Evolutionary conservation across 1,284 basidiomycete species (phyloP), one percentile per base, ranked within the genome.

Genomic region (Volvariella volvacea): DNA sequence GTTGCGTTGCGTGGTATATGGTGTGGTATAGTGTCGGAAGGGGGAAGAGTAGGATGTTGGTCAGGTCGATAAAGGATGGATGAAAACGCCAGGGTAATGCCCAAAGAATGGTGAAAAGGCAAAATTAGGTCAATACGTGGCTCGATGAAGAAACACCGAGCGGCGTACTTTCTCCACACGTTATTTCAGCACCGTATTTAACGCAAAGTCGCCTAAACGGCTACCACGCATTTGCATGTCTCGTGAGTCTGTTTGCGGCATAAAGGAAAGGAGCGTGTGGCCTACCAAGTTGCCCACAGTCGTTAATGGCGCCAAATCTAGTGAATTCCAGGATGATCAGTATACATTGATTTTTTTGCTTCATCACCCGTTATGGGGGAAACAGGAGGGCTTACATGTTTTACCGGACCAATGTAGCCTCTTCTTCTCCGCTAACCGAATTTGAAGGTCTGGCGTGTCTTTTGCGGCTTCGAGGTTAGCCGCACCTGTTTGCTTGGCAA

Each of bases 201-300:
- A 88, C 80, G 53, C 92, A 97, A 15, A 99, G 65, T 17, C 93
- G 78, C 14, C 95, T 83, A 73, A 98, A 99, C 0, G 95, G 95
- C 89, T 92, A 41, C 4, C 8, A 45, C 21, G 20, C 41, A 19
- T 20, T 22, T 33, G 10, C 44, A 17, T n/a, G n/a, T n/a, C n/a
- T n/a, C n/a, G n/a, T n/a, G n/a, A n/a, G n/a, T n/a, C n/a, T n/a
- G n/a, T n/a, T n/a, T n/a, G n/a, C n/a, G n/a, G n/a, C n/a, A n/a
- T n/a, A n/a, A n/a, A n/a, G n/a, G n/a, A n/a, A n/a, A n/a, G n/a
- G n/a, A n/a, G n/a, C n/a, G n/a, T n/a, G n/a, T 16, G 28, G 65
- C 81, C 40, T 60, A 90, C 90, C 55, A 98, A 63, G 56, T 98
- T 98, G 21, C 95, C 94, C 21, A 95, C 92, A 0, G 94, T 99